A percentile compares a stretch with the other conserved stretches of the same genome.
Conservation (phyloP, 176 grass and related monocot genomes). For the Musa schizocarpa region DNA sequence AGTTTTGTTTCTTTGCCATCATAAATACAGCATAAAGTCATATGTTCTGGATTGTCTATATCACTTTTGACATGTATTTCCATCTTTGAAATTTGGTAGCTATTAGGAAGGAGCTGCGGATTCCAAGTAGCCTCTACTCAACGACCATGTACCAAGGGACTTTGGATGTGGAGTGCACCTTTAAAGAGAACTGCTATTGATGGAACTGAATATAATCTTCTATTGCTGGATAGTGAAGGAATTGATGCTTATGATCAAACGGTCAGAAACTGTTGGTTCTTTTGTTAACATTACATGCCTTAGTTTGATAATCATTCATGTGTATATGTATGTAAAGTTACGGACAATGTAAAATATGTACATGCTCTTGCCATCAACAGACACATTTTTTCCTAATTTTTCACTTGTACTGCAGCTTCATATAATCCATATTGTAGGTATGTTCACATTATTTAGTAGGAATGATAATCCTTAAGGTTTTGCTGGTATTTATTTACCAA, state of each 20-base stretch:
- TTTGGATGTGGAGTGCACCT: constrained; percentile 87
- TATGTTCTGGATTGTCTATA: background rate
- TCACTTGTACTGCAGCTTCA: background rate
- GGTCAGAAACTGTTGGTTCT: constrained; percentile 21
- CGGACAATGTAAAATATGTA: background rate
- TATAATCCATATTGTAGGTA: background rate
- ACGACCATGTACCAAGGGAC: constrained; percentile 71
- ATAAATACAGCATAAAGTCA: background rate
- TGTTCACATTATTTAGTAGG: background rate
- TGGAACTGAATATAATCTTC: constrained; percentile 67
- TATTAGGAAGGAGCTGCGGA: constrained; percentile 67
- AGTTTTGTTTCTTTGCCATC: background rate
- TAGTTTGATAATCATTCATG: background rate
- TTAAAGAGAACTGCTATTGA: constrained; percentile 62
- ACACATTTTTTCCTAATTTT: background rate
- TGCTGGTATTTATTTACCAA: background rate
- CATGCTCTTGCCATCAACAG: background rate
- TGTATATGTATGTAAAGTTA: background rate
- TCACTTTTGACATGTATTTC: background rate
- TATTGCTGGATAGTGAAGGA: constrained; percentile 71
- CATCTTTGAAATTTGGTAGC: constrained; percentile 23
- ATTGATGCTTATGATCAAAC: constrained; percentile 86
- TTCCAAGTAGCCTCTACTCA: constrained; percentile 79
- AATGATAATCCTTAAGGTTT: background rate
- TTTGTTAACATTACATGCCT: constrained; percentile 4